These are phyloP conservation scores for Xanthoceras sorbifolium DNA, from an alignment of 345 rosid species.

Conservation along the genomic window DNA sequence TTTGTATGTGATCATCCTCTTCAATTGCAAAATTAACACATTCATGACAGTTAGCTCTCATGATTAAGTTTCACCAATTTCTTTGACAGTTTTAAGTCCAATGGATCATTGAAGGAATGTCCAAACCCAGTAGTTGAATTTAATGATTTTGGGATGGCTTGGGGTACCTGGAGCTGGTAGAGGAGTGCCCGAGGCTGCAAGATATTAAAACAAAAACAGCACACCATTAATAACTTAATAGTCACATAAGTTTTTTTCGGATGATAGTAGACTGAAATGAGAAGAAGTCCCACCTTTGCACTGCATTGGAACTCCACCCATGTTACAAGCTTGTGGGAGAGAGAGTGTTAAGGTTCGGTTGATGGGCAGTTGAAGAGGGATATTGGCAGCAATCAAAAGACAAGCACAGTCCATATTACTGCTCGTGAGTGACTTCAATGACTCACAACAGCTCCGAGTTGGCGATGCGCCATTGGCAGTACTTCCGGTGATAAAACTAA, in stretches of 20 bases:
- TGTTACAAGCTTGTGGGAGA: constrained; percentile 73
- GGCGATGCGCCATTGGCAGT: constrained; percentile 53
- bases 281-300: constrained; percentile 60
- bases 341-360: constrained; percentile 60
- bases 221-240: neutral
- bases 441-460: constrained; percentile 59
- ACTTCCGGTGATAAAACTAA: constrained; percentile 81
- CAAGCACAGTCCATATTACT: constrained; percentile 68
- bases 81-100: neutral
- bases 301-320: constrained; percentile 59
- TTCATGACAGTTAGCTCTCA: neutral
- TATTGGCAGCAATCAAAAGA: constrained; percentile 65
- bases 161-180: constrained; percentile 83
- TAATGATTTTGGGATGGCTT: neutral
- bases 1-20: neutral
- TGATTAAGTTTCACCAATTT: neutral
- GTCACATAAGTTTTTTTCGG: neutral
- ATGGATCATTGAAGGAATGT: neutral
- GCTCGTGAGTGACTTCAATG: constrained; percentile 53
- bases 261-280: neutral
- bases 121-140: neutral
- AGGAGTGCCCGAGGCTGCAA: constrained; percentile 78
- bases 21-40: neutral
- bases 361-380: constrained; percentile 71
- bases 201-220: neutral